These are phyloP conservation scores for Pichia sp. DNA, from an alignment of 1,139 yeast species.

Conservation along the genomic window DNA sequence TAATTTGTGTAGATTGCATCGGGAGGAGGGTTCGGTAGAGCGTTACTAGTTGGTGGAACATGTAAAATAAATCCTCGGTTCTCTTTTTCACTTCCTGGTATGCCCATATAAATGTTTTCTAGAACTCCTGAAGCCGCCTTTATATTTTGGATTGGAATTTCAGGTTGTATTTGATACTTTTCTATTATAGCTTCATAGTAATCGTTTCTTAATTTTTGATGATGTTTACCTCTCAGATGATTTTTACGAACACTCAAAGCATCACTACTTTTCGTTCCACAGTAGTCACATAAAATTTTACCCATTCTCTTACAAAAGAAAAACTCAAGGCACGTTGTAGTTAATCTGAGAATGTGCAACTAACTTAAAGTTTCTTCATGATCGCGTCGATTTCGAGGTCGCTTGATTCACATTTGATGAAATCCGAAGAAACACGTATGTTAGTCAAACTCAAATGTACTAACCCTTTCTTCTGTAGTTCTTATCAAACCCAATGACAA, in stretches of 20 bases:
- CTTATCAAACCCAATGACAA: too few species aligned
- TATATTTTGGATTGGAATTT: too few species aligned
- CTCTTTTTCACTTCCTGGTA: conserved; percentile 34
- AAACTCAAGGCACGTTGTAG: background rate
- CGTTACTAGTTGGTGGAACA: conserved; percentile 30
- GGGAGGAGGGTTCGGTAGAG: conserved; percentile 40
- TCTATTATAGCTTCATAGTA: conserved; percentile 27
- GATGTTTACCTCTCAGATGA: conserved; percentile 76
- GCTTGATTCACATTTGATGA: too few species aligned
- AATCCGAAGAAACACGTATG: too few species aligned
- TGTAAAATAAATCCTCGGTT: conserved; percentile 8
- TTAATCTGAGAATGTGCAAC: background rate
- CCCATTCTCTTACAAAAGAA: conserved; percentile 29
- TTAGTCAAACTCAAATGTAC: too few species aligned
- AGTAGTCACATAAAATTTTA: conserved; percentile 77
- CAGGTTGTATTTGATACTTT: background rate
- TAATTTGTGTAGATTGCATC: conserved; percentile 8
- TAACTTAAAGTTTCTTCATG: background rate
- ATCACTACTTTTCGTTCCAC: conserved; percentile 55
- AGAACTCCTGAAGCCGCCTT: conserved; percentile 6
- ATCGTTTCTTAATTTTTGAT: conserved; percentile 63
- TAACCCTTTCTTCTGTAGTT: too few species aligned
- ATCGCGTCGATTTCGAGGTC: too few species aligned
- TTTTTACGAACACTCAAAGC: conserved; percentile 80
- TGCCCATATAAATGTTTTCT: conserved; percentile 33